phyloP scores from a whole-genome alignment of 306 rosid species.

The Glycine tomentella region DNA sequence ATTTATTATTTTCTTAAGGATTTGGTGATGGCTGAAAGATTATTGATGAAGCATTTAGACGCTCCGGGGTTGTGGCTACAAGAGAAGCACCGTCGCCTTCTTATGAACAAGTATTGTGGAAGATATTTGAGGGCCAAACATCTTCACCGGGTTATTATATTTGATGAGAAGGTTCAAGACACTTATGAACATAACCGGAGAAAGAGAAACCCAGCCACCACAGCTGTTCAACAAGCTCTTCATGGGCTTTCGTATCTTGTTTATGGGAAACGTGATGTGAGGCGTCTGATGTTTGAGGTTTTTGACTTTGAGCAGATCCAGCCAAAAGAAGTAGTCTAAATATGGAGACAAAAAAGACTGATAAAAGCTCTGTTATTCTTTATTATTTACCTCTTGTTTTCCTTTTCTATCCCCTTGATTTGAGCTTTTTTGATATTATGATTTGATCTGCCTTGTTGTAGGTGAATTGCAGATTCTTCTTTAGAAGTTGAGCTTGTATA shows the following conservation, averaged over 20 bases:
- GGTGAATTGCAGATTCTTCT: constrained; percentile 36
- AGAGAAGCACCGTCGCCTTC: constrained; percentile 81
- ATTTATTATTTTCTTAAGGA: constrained; percentile 59
- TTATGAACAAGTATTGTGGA: constrained; percentile 92
- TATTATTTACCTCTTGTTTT: constrained; percentile 25
- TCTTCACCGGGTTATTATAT: constrained; percentile 72
- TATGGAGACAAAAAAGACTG: constrained; percentile 30
- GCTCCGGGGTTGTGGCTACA: constrained; percentile 95
- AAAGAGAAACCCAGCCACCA: constrained; percentile 81
- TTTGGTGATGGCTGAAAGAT: constrained; percentile 92
- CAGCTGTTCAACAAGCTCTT: constrained; percentile 90
- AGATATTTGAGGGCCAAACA: constrained; percentile 82
- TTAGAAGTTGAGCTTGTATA: constrained; percentile 44
- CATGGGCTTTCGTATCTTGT: constrained; percentile 90
- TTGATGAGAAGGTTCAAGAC: constrained; percentile 68
- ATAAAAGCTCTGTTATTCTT: constrained; percentile 29
- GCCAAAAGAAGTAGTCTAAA: constrained; percentile 83
- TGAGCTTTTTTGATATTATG: constrained; percentile 21
- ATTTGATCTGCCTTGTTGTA: constrained; percentile 33
- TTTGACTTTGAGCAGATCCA: constrained; percentile 93
- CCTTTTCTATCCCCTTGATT: background rate
- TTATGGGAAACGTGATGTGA: constrained; percentile 92
- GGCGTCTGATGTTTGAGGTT: constrained; percentile 93
- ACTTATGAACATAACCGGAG: constrained; percentile 77
- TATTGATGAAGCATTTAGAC: constrained; percentile 96